Conservation (phyloP, 805 yeast genomes). For the Kregervanrija pseudodelftensis region DNA sequence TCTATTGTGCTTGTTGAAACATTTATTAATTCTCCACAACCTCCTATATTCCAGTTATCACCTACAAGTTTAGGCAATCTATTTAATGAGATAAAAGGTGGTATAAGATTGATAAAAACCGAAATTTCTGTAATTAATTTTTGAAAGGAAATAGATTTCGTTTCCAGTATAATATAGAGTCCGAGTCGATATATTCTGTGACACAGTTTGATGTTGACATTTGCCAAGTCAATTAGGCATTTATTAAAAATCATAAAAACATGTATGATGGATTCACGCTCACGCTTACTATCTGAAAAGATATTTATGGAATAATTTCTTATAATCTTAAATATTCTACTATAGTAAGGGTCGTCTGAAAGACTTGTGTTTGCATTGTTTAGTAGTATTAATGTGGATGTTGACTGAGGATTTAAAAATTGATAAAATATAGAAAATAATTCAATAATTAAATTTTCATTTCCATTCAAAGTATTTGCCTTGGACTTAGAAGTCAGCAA, state of each 20-base stretch:
- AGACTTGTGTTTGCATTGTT: conserved; percentile 5
- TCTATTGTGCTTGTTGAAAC: neutral
- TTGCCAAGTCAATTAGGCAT: conserved; percentile 34
- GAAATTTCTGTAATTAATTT: conserved; percentile 36
- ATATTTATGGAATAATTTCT: conserved; percentile 10
- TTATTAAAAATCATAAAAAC: conserved; percentile 41
- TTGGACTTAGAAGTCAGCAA: conserved; percentile 5
- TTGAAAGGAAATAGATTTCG: conserved; percentile 36
- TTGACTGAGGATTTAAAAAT: conserved; percentile 15
- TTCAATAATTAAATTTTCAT: conserved; percentile 18
- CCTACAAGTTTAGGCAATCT: conserved; percentile 24
- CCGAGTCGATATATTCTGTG: conserved; percentile 34
- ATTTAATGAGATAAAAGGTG: conserved; percentile 30
- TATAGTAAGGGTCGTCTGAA: conserved; percentile 8
- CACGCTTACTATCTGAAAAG: conserved; percentile 16
- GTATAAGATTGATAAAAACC: conserved; percentile 38
- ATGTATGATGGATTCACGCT: conserved; percentile 19
- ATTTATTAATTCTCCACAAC: neutral
- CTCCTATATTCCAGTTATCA: conserved; percentile 17
- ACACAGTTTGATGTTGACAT: conserved; percentile 32
- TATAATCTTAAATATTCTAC: conserved; percentile 11
- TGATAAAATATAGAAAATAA: conserved; percentile 12
- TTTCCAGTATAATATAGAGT: conserved; percentile 26
- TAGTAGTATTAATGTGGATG: conserved; percentile 12
- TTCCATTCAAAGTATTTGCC: conserved; percentile 2